phyloP scores from a whole-genome alignment of 2,329 filamentous ascomycete species.

The Drechslera avenae region DNA sequence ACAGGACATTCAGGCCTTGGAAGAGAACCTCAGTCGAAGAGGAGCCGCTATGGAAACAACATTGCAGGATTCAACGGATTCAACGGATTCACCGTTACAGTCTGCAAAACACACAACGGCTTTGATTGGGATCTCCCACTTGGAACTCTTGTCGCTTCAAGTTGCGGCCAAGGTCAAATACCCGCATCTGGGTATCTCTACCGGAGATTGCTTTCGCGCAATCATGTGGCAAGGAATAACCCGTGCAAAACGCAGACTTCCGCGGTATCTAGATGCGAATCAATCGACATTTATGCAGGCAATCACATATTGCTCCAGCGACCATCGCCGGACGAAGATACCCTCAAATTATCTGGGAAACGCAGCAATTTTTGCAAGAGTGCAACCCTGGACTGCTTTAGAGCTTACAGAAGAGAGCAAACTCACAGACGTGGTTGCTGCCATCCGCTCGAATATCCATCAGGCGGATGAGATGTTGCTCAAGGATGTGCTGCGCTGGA shows the following conservation, averaged over 20 bases:
- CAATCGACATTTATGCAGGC: constrained; percentile 3
- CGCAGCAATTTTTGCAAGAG: constrained; percentile 1
- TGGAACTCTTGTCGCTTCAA: constrained; percentile 3
- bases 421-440: constrained; percentile 3
- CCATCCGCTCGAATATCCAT: constrained; percentile 4
- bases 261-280: background rate
- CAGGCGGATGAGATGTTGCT: constrained; percentile 4
- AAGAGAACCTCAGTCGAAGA: constrained; percentile 1
- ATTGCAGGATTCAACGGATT: constrained; percentile 1
- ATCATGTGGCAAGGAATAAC: constrained; percentile 6
- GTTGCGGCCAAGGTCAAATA: constrained; percentile 2
- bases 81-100: background rate
- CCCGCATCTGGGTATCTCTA: constrained; percentile 4
- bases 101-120: constrained; percentile 2
- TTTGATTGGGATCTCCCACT: constrained; percentile 3
- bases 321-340: background rate
- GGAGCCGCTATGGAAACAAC: constrained; percentile 4
- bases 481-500: constrained; percentile 3
- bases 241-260: constrained; percentile 3
- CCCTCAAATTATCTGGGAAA: constrained; percentile 3
- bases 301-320: constrained; percentile 5
- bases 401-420: constrained; percentile 1
- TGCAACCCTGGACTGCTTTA: constrained; percentile 2
- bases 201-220: constrained; percentile 5
- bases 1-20: background rate